These are phyloP conservation scores for Claviceps lovelessii DNA, from an alignment of 2,329 filamentous ascomycete species.

Conservation along the genomic window DNA sequence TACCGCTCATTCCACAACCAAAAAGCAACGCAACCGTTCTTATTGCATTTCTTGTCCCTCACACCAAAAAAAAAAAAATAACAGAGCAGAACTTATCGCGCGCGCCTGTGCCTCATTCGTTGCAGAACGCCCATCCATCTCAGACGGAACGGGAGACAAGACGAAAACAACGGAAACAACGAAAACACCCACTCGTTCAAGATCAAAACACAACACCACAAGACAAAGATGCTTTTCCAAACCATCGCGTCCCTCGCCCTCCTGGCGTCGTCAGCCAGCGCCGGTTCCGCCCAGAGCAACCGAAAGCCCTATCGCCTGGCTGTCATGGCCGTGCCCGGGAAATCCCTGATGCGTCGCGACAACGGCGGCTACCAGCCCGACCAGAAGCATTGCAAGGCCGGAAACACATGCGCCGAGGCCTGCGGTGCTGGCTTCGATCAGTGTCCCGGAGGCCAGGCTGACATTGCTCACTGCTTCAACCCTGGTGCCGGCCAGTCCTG, in stretches of 20 bases:
- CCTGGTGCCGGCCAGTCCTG: constrained; percentile 35
- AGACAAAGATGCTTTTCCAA: constrained; percentile 23
- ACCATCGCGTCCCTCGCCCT: constrained; percentile 18
- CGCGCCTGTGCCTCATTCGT: not conserved
- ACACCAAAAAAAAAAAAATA: not conserved
- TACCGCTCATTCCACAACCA: constrained; percentile 1
- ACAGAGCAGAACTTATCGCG: not conserved
- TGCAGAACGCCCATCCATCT: not conserved
- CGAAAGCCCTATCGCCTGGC: constrained; percentile 24
- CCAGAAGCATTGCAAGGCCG: constrained; percentile 32
- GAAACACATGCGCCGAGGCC: constrained; percentile 38
- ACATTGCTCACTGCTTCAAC: constrained; percentile 44
- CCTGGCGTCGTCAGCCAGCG: constrained; percentile 19
- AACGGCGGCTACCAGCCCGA: constrained; percentile 35
- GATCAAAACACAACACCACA: not conserved
- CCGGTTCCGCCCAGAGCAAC: constrained; percentile 12
- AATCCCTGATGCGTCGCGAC: constrained; percentile 30
- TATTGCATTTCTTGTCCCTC: too few species aligned
- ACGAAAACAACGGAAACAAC: not conserved
- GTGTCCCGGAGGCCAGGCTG: constrained; percentile 33
- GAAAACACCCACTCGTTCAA: not conserved
- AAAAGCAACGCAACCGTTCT: not conserved
- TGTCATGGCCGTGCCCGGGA: constrained; percentile 21
- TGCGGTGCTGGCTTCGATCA: constrained; percentile 36
- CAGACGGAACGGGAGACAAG: not conserved